Conservation (phyloP, 805 yeast genomes). For the Metschnikowia similis region DNA sequence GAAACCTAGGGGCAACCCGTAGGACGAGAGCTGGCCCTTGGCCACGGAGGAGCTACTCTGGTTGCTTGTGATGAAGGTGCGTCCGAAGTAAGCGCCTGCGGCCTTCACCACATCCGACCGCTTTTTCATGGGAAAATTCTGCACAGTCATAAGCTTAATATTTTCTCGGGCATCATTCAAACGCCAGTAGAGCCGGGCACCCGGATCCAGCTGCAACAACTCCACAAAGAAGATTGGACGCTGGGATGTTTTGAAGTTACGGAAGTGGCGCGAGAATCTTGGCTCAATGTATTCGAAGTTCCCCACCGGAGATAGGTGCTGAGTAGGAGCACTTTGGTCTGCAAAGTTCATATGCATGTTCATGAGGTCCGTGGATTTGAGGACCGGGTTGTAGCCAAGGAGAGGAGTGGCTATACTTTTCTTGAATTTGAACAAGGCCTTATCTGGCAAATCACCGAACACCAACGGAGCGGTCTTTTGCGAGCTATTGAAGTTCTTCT, state of each 20-base stretch:
- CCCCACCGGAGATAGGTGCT: slow-evolving; percentile 1
- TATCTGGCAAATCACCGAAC: not conserved
- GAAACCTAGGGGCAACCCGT: slow-evolving; percentile 14
- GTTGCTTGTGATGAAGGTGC: slow-evolving; percentile 6
- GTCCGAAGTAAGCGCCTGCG: slow-evolving; percentile 8
- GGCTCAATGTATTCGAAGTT: slow-evolving; percentile 6
- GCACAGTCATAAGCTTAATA: slow-evolving; percentile 12
- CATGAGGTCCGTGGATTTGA: slow-evolving; percentile 11
- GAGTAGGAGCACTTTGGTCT: not conserved
- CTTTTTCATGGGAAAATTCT: slow-evolving; percentile 1
- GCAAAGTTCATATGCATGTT: slow-evolving; percentile 15
- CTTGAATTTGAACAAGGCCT: not conserved
- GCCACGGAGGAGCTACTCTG: slow-evolving; percentile 7
- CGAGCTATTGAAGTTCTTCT: not conserved
- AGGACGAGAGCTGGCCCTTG: slow-evolving; percentile 8
- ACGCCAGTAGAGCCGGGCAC: slow-evolving; percentile 15
- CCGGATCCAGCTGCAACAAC: slow-evolving; percentile 20
- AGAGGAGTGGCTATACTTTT: not conserved
- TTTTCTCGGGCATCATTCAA: slow-evolving; percentile 7
- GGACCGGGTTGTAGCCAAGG: slow-evolving; percentile 14
- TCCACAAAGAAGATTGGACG: slow-evolving; percentile 13
- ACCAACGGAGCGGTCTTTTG: not conserved
- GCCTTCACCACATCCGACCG: slow-evolving; percentile 8
- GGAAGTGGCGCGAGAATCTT: not conserved
- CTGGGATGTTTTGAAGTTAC: slow-evolving; percentile 8